Percentiles rank a stretch among this genome's conserved stretches.
These are phyloP conservation scores for Fusarium sambucinum DNA, from an alignment of 2,329 filamentous ascomycete genomes.

Conservation along the genomic window DNA sequence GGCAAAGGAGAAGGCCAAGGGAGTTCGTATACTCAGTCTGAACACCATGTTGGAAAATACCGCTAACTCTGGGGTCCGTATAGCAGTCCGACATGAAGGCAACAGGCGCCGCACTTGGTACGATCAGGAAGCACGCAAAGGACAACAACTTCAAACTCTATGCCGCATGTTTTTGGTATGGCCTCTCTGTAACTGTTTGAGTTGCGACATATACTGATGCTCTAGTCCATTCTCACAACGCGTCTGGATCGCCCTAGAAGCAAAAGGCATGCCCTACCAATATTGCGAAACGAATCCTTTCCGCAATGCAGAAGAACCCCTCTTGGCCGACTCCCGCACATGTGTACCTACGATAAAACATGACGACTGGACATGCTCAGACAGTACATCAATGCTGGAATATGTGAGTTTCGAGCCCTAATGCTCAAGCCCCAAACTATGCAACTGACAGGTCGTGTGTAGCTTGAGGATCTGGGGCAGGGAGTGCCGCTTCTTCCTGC, in stretches of 20 bases:
- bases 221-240: constrained; percentile 83
- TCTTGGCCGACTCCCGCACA: constrained; percentile 81
- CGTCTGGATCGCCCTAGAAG: constrained; percentile 89
- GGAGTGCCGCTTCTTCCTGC: constrained; percentile 73
- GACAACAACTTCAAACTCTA: constrained; percentile 81
- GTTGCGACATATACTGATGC: constrained; percentile 7
- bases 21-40: constrained; percentile 21
- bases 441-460: not conserved
- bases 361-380: constrained; percentile 84
- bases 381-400: constrained; percentile 86
- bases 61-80: not conserved
- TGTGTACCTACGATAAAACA: constrained; percentile 82
- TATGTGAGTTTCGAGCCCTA: constrained; percentile 67
- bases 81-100: constrained; percentile 80
- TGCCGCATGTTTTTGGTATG: constrained; percentile 87
- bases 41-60: not conserved
- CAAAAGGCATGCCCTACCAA: constrained; percentile 82
- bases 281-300: constrained; percentile 89
- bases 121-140: constrained; percentile 76
- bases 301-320: constrained; percentile 69
- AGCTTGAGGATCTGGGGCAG: constrained; percentile 78
- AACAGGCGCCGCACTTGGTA: constrained; percentile 76
- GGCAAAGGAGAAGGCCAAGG: constrained; percentile 58
- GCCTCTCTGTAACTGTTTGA: not conserved
- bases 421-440: not conserved